phyloP scores from a whole-genome alignment of 495 filamentous ascomycete genomes.

The Penicillium coprophilum region DNA sequence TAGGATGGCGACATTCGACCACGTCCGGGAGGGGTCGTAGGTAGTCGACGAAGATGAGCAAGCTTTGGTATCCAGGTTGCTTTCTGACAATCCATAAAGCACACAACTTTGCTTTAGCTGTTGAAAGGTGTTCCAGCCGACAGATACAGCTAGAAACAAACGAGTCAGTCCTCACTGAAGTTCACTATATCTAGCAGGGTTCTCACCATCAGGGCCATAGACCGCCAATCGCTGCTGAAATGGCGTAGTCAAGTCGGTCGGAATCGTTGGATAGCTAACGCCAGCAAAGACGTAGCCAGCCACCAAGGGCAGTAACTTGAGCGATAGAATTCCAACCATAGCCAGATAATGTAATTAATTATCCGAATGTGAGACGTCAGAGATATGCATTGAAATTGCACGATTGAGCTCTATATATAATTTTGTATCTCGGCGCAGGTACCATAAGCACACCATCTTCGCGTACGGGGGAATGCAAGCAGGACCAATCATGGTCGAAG shows the following conservation, averaged over 20 bases:
- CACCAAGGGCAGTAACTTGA: slow-evolving; percentile 40
- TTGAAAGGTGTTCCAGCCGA: slow-evolving; percentile 57
- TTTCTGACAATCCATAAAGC: slow-evolving; percentile 39
- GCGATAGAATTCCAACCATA: slow-evolving; percentile 19
- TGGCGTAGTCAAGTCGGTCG: slow-evolving; percentile 55
- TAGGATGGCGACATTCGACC: slow-evolving; percentile 49
- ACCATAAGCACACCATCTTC: not conserved
- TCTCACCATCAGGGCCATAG: slow-evolving; percentile 54
- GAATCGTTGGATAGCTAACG: slow-evolving; percentile 52
- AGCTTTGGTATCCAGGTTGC: slow-evolving; percentile 25
- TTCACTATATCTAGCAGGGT: not conserved
- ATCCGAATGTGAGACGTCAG: not conserved
- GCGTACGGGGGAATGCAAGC: not conserved
- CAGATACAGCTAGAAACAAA: slow-evolving; percentile 45
- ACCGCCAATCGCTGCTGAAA: slow-evolving; percentile 58
- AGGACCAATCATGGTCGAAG: slow-evolving; percentile 1
- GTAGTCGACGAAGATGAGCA: slow-evolving; percentile 45
- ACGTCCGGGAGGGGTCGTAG: slow-evolving; percentile 51
- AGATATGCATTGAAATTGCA: not conserved
- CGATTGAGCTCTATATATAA: slow-evolving; percentile 3
- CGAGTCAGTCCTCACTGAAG: not conserved
- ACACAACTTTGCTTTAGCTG: slow-evolving; percentile 43
- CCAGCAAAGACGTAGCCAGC: slow-evolving; percentile 40
- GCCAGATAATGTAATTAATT: not conserved
- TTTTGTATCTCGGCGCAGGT: not conserved